Evolutionary conservation across 768 basidiomycete genomes (phyloP).

Genomic region (Boletus rubroflammeus): DNA sequence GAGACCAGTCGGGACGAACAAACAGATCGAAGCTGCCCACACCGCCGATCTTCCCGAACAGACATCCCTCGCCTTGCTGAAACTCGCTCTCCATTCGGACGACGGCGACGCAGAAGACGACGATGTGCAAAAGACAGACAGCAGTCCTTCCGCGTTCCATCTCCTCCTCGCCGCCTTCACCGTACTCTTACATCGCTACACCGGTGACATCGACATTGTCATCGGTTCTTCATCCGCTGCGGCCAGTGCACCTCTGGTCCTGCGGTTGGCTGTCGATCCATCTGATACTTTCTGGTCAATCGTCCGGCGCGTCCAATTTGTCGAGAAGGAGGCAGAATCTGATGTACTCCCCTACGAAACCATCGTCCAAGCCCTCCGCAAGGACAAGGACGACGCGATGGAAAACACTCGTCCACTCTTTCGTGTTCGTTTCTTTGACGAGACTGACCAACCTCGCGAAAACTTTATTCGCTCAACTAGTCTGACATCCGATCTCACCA

Average conservation of each 20-base stretch:
- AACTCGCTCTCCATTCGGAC: slow-evolving; percentile 74
- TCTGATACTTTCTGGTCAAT: slow-evolving; percentile 87
- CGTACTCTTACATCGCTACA: slow-evolving; percentile 89
- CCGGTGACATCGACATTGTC: slow-evolving; percentile 90
- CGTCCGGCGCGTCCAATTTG: slow-evolving; percentile 77
- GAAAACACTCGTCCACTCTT: slow-evolving; percentile 64
- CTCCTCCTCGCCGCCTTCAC: slow-evolving; percentile 89
- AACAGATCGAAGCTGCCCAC: slow-evolving; percentile 83
- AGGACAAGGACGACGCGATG: slow-evolving; percentile 57
- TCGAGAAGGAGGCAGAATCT: slow-evolving; percentile 77
- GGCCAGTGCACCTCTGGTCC: slow-evolving; percentile 73
- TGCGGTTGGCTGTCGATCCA: slow-evolving; percentile 80
- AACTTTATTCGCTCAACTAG: slow-evolving; percentile 77
- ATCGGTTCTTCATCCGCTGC: slow-evolving; percentile 84
- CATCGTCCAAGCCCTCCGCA: slow-evolving; percentile 64
- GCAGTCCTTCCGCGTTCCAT: slow-evolving; percentile 81
- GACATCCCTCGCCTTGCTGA: slow-evolving; percentile 74
- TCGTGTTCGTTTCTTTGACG: slow-evolving; percentile 95
- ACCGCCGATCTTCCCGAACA: slow-evolving; percentile 66
- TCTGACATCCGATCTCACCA: slow-evolving; percentile 86
- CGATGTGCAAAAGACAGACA: slow-evolving; percentile 36
- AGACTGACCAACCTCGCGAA: slow-evolving; percentile 70
- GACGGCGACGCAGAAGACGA: slow-evolving; percentile 47
- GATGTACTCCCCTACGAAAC: slow-evolving; percentile 81
- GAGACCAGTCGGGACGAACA: slow-evolving; percentile 65